Evolutionary conservation across 768 basidiomycete species (phyloP).

Genomic region (Leccinum ochraceum): DNA sequence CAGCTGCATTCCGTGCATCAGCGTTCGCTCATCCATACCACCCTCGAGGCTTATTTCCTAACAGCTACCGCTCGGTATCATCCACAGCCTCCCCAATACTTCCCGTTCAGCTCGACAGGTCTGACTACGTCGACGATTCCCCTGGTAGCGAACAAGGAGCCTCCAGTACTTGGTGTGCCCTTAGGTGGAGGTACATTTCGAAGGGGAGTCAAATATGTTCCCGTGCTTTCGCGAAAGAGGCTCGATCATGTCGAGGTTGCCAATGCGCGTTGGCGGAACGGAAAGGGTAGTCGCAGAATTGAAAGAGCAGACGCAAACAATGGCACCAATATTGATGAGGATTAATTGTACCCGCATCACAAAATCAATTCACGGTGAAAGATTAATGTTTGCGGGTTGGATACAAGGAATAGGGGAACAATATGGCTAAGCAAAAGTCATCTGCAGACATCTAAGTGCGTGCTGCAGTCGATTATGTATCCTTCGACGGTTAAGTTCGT

Average conservation of each 20-base stretch:
- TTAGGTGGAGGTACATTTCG: constrained; percentile 72
- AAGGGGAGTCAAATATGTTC: constrained; percentile 62
- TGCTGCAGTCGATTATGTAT: constrained; percentile 6
- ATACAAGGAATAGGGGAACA: constrained; percentile 11
- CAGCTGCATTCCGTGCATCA: constrained; percentile 55
- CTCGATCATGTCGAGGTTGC: constrained; percentile 69
- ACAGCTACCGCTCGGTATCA: constrained; percentile 56
- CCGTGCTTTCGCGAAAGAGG: constrained; percentile 65
- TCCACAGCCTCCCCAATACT: constrained; percentile 37
- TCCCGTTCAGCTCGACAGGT: constrained; percentile 37
- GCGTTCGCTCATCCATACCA: constrained; percentile 63
- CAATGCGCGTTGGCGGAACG: constrained; percentile 78
- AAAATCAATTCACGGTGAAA: not conserved
- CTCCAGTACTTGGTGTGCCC: constrained; percentile 50
- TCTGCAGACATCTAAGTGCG: constrained; percentile 11
- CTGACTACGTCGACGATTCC: constrained; percentile 23
- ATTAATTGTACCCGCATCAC: constrained; percentile 1
- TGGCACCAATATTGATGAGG: constrained; percentile 2
- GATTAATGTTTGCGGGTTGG: constrained; percentile 19
- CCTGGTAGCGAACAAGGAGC: constrained; percentile 13
- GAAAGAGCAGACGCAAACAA: constrained; percentile 30
- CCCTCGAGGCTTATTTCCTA: constrained; percentile 67
- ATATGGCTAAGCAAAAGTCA: constrained; percentile 20
- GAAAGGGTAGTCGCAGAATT: constrained; percentile 55
- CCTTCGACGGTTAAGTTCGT: constrained; percentile 2